Evolutionary conservation across 1,284 basidiomycete genomes (phyloP), one percentile per base, ranked within the genome.

Genomic region (Tilletia caries): DNA sequence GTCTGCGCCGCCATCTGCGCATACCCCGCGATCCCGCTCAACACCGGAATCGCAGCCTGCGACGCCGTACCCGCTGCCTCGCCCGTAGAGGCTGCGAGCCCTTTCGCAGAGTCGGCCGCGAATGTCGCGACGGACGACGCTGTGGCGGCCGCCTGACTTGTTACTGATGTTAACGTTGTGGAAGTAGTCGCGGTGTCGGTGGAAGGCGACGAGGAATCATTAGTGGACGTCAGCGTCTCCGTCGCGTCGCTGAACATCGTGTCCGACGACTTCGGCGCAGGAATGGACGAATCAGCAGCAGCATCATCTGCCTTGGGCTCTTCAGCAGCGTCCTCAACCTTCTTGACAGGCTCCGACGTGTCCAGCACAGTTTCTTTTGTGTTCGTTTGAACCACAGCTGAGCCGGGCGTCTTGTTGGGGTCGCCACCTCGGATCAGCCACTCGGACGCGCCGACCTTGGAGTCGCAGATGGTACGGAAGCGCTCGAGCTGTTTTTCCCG

Each of bases 401-500:
- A 8, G 8, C 32, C 65, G 10, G 54, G 44, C 37, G 50, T 29
- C 20, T 50, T 66, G 27, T 15, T 25, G 10, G 50, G 46, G 20
- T 79, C 76, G 3, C 78, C 83, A 6, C 84, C 84, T 2, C 79
- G 76, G 34, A 84, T 84, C 33, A 84, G 74, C 67, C 79, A 82
- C 68, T 85, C 84, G 37, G 76, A 76, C 13, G 82, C 71, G 3
- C 84, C 84, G 20, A 83, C 77, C 64, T 76, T 69, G 18, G 71
- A 66, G 6, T 77, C 74, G 60, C 84, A 84, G 54, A 73, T 68
- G 48, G 80, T 72, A 18, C 72, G 67, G 81, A 84, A 93, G 33
- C 86, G 86, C 67, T 86, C 85, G 73, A 87, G 83, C 86, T 89
- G 88, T 48, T 73, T 79, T 58, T 85, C 84, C 64, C 85, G 85